Percentiles rank a stretch among this genome's conserved stretches.
Conservation (phyloP, 2,329 filamentous ascomycete species). For the Colletotrichum sp. region DNA sequence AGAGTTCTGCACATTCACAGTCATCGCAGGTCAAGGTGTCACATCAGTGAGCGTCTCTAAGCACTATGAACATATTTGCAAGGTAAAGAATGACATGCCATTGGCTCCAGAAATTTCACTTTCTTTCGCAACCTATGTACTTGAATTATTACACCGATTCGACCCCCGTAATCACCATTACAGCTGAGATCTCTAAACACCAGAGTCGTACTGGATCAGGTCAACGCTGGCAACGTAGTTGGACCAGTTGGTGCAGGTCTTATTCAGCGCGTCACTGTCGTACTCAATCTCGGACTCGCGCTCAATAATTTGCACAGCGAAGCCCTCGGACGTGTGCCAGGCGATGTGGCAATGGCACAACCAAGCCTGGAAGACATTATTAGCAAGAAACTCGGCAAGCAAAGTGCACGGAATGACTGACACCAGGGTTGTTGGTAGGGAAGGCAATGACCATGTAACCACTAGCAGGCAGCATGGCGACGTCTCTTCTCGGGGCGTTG, state of each 20-base stretch:
- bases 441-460: constrained; percentile 57
- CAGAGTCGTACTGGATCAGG: not conserved
- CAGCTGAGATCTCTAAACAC: not conserved
- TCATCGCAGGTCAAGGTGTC: not conserved
- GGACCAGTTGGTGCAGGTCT: constrained; percentile 22
- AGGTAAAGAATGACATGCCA: not conserved
- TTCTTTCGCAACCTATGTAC: not conserved
- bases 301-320: constrained; percentile 28
- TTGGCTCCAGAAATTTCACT: not conserved
- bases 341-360: constrained; percentile 56
- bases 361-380: constrained; percentile 33
- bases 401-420: not conserved
- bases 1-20: not conserved
- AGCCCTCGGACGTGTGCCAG: constrained; percentile 42
- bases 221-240: not conserved
- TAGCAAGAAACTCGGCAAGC: not conserved
- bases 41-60: not conserved
- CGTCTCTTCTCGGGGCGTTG: constrained; percentile 60
- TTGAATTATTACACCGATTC: not conserved
- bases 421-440: constrained; percentile 53
- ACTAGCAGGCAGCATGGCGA: constrained; percentile 48
- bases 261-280: constrained; percentile 7
- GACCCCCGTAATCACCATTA: not conserved
- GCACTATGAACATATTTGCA: not conserved
- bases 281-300: constrained; percentile 23